Conservation (phyloP, 257 asterid species). For the Lithospermum erythrorhizon region DNA sequence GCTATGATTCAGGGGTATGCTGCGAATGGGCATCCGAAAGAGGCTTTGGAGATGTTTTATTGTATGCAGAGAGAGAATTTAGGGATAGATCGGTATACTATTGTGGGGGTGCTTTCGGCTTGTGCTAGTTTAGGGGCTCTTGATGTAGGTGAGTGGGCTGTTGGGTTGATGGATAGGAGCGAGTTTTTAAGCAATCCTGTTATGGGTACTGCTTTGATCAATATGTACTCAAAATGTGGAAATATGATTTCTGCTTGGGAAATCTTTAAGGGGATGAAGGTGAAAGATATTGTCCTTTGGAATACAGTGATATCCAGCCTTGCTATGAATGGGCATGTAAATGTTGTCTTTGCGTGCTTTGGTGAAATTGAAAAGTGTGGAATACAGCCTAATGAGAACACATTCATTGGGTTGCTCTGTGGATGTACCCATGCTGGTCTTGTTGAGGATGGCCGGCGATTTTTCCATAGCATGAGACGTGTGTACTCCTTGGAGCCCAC, state of each 20-base stretch:
- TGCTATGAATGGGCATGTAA: conserved; percentile 35
- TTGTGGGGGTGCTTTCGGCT: conserved; percentile 47
- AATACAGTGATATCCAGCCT: conserved; percentile 33
- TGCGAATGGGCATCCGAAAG: conserved; percentile 32
- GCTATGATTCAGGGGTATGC: conserved; percentile 42
- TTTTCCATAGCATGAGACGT: conserved; percentile 20
- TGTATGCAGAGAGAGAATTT: conserved; percentile 18
- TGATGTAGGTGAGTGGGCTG: conserved; percentile 35
- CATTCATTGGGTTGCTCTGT: conserved; percentile 38
- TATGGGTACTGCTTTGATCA: conserved; percentile 33
- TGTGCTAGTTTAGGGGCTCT: conserved; percentile 38
- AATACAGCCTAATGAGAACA: conserved; percentile 28
- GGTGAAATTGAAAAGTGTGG: conserved; percentile 26
- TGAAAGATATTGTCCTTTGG: conserved; percentile 32
- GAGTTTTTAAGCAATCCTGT: conserved; percentile 29
- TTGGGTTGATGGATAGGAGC: conserved; percentile 20
- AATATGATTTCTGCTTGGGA: conserved; percentile 28
- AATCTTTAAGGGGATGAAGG: conserved; percentile 21
- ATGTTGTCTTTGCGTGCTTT: conserved; percentile 31
- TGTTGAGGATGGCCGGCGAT: conserved; percentile 34
- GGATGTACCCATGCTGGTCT: conserved; percentile 45
- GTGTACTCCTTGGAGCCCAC: conserved; percentile 18
- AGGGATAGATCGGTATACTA: conserved; percentile 28
- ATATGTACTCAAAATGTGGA: conserved; percentile 39
- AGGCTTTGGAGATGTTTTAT: conserved; percentile 29